phyloP scores from a whole-genome alignment of 2,329 filamentous ascomycete genomes.

The Emmonsia crescens region DNA sequence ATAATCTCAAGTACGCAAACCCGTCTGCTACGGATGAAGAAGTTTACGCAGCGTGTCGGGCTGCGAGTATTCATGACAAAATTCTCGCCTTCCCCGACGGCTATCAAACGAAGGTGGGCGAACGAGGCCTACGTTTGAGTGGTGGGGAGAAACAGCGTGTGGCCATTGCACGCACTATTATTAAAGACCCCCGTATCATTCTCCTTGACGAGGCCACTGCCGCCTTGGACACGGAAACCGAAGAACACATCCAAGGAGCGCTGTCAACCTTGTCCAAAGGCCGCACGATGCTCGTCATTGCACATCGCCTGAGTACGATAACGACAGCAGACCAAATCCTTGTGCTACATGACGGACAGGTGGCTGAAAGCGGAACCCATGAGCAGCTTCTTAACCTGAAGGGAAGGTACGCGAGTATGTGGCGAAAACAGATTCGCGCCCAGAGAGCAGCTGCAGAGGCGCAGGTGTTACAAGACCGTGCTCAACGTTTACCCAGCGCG shows the following conservation, averaged over 20 bases:
- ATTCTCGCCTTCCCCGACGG: slow-evolving; percentile 80
- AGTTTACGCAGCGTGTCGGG: slow-evolving; percentile 68
- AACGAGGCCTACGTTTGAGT: slow-evolving; percentile 74
- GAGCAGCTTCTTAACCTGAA: slow-evolving; percentile 58
- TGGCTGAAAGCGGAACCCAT: slow-evolving; percentile 70
- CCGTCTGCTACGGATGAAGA: slow-evolving; percentile 70
- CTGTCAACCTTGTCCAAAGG: slow-evolving; percentile 71
- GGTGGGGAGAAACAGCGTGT: slow-evolving; percentile 91
- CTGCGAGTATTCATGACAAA: slow-evolving; percentile 85
- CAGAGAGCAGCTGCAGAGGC: slow-evolving; percentile 58
- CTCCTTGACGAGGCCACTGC: slow-evolving; percentile 86
- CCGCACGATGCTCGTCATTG: slow-evolving; percentile 89
- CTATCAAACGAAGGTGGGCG: slow-evolving; percentile 83
- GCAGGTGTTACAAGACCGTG: slow-evolving; percentile 34
- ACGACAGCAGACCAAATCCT: slow-evolving; percentile 78
- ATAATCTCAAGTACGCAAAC: slow-evolving; percentile 85
- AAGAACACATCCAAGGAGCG: slow-evolving; percentile 84
- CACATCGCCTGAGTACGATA: slow-evolving; percentile 76
- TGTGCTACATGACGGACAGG: slow-evolving; percentile 64
- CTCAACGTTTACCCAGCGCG: slow-evolving; percentile 33
- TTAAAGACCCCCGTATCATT: slow-evolving; percentile 86
- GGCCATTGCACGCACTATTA: slow-evolving; percentile 82
- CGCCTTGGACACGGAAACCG: slow-evolving; percentile 80
- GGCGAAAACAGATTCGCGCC: slow-evolving; percentile 76
- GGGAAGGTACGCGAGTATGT: slow-evolving; percentile 73